Evolutionary conservation across 345 rosid genomes (phyloP).

Genomic region (Populus deltoides): DNA sequence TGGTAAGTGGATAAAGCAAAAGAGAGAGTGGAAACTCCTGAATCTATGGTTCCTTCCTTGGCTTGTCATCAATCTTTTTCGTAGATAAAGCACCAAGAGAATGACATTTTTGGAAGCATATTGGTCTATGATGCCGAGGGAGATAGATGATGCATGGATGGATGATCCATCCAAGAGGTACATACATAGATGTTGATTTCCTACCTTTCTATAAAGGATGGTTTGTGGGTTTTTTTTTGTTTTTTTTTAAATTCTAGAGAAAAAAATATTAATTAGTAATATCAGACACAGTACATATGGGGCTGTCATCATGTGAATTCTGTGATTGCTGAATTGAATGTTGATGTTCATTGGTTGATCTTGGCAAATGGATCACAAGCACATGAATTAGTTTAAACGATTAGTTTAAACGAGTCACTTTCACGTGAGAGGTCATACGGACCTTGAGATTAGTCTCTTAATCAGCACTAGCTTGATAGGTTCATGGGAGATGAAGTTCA

Average conservation of each 20-base stretch:
- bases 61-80: neutral
- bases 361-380: neutral
- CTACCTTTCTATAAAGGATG: neutral
- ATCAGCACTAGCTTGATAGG: too few species aligned
- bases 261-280: neutral
- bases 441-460: neutral
- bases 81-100: neutral
- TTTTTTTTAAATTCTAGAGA: neutral
- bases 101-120: neutral
- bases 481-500: too few species aligned
- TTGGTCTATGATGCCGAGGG: neutral
- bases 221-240: neutral
- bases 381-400: too few species aligned
- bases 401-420: neutral
- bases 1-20: constrained; percentile 1
- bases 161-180: neutral
- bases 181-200: neutral
- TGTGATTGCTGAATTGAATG: neutral
- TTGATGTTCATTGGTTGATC: neutral
- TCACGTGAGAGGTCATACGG: neutral
- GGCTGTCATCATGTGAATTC: neutral
- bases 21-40: neutral
- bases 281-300: neutral
- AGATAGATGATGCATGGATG: neutral
- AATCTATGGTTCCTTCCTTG: neutral